A percentile compares a stretch with the other conserved stretches of the same genome.
These are phyloP conservation scores for Acanthamoeba castellanii DNA, from an alignment of 208 protist species.

Conservation along the genomic window DNA sequence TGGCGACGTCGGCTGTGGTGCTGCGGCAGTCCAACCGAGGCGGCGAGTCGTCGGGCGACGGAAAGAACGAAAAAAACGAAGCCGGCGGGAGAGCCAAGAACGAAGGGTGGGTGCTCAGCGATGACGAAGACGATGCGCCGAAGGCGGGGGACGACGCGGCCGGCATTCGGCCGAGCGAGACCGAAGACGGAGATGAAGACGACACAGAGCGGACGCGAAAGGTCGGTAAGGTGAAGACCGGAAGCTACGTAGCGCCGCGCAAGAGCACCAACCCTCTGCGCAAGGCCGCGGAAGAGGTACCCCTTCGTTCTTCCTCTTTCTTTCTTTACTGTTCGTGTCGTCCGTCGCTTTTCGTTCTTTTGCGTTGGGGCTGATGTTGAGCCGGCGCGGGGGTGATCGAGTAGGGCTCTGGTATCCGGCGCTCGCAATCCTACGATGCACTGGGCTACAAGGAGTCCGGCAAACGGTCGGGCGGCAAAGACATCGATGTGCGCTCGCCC, in stretches of 20 bases:
- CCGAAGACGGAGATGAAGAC: neutral
- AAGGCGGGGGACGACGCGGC: neutral
- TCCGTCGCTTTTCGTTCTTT: neutral
- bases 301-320: neutral
- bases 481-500: neutral
- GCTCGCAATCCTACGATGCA: neutral
- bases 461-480: neutral
- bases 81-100: neutral
- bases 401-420: neutral
- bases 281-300: conserved; percentile 13
- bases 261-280: conserved; percentile 10
- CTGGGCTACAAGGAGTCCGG: conserved; percentile 2
- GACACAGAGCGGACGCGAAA: neutral
- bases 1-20: neutral
- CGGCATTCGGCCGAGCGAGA: neutral
- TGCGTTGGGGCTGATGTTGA: neutral
- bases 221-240: neutral
- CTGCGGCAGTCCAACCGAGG: neutral
- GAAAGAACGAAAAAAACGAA: neutral
- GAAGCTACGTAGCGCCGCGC: conserved; percentile 40
- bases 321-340: neutral
- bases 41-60: neutral
- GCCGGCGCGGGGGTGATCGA: neutral
- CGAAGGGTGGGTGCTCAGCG: neutral
- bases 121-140: neutral